Conservation (phyloP, 164 flowering plant species). For the Dillenia suffruticosa region DNA sequence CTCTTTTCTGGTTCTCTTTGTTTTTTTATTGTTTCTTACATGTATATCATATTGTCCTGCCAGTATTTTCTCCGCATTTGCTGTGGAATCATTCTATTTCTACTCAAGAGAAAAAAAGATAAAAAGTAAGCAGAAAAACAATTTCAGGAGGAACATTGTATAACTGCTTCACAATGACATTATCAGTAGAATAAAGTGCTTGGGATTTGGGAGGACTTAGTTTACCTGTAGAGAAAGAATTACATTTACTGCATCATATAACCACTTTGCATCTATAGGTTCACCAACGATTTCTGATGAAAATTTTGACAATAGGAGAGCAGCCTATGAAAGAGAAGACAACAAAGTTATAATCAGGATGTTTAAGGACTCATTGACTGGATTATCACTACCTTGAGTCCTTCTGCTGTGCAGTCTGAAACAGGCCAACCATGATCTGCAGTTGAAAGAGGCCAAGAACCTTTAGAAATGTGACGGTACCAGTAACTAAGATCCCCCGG, state of each 20-base stretch:
- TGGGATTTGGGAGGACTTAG: background rate
- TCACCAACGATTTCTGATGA: constrained; percentile 49
- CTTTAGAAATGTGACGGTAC: constrained; percentile 91
- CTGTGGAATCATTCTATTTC: too few species aligned
- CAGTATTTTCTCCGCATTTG: too few species aligned
- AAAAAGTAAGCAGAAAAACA: too few species aligned
- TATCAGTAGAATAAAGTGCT: too few species aligned
- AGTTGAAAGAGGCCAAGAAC: constrained; percentile 94
- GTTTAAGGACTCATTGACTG: background rate
- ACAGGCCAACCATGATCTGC: constrained; percentile 84
- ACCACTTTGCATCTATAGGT: constrained; percentile 29
- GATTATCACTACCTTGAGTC: constrained; percentile 46
- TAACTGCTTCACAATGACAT: too few species aligned
- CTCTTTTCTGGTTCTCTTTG: too few species aligned
- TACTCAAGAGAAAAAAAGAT: too few species aligned
- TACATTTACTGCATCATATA: constrained; percentile 69
- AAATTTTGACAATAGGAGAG: constrained; percentile 34
- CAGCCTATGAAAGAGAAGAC: constrained; percentile 27
- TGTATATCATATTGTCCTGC: too few species aligned
- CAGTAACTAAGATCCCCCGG: constrained; percentile 50
- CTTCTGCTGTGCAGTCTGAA: constrained; percentile 89
- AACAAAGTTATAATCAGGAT: background rate
- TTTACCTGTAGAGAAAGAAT: constrained; percentile 70
- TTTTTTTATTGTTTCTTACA: too few species aligned
- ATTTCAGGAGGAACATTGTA: too few species aligned